phyloP scores from a whole-genome alignment of 208 protist genomes.

The Leishmania tropica region DNA sequence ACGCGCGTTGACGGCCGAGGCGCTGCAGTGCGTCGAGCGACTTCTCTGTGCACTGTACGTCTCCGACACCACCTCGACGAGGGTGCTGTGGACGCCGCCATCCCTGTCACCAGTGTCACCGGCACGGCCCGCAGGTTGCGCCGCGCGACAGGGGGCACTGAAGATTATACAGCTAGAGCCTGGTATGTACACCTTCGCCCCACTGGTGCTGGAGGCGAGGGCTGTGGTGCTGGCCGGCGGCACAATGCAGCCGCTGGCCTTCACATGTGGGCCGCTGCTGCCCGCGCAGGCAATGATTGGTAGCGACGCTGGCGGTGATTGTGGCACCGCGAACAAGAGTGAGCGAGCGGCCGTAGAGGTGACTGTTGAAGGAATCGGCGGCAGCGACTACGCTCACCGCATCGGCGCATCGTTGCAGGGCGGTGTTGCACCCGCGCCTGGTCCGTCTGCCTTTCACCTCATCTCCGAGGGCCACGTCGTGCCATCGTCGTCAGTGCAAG shows the following conservation, averaged over 20 bases:
- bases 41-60: slow-evolving; percentile 31
- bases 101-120: background rate
- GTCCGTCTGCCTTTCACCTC: slow-evolving; percentile 30
- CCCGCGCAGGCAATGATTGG: background rate
- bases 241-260: slow-evolving; percentile 92
- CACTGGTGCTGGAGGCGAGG: slow-evolving; percentile 53
- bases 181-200: slow-evolving; percentile 59
- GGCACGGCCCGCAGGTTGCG: background rate
- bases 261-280: slow-evolving; percentile 81
- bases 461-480: slow-evolving; percentile 88
- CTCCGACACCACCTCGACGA: slow-evolving; percentile 31
- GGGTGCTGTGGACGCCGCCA: slow-evolving; percentile 24
- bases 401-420: background rate
- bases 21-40: slow-evolving; percentile 35
- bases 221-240: slow-evolving; percentile 89
- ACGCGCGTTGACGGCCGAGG: slow-evolving; percentile 15
- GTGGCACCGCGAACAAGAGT: background rate
- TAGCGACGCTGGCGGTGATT: background rate
- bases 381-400: background rate
- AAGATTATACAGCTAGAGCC: slow-evolving; percentile 77
- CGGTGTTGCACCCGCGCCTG: background rate
- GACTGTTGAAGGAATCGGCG: background rate
- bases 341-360: background rate
- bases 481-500: slow-evolving; percentile 69
- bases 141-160: slow-evolving; percentile 3